phyloP scores from a whole-genome alignment of 257 asterid species.

The Nicotiana benthamiana region DNA sequence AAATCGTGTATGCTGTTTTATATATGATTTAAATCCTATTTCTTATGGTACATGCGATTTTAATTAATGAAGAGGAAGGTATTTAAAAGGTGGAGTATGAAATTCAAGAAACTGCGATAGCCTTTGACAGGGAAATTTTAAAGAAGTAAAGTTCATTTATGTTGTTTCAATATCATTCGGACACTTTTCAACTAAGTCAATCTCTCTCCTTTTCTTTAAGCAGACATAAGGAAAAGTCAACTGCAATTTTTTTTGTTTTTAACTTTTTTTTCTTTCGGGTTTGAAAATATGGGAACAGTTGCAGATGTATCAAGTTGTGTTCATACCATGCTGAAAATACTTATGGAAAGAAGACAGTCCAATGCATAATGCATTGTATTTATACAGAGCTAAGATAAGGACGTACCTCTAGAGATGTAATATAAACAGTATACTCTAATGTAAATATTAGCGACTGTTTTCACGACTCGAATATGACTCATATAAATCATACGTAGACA shows the following conservation, averaged over 20 bases:
- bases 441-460: rapidly evolving
- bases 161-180: not conserved
- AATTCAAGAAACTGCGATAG: not conserved
- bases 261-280: not conserved
- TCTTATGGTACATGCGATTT: not conserved
- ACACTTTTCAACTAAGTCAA: not conserved
- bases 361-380: too few relatives aligned
- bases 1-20: too few relatives aligned
- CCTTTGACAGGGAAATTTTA: not conserved
- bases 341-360: too few relatives aligned
- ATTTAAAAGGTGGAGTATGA: not conserved
- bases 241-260: not conserved
- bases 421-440: too few relatives aligned
- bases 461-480: too few relatives aligned
- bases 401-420: too few relatives aligned
- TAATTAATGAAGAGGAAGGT: not conserved
- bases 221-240: not conserved
- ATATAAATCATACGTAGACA: too few relatives aligned
- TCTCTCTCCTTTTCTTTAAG: too few relatives aligned
- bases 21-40: too few relatives aligned
- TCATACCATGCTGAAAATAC: too few relatives aligned
- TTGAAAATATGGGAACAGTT: not conserved
- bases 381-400: rapidly evolving
- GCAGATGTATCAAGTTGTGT: too few relatives aligned
- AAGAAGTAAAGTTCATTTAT: not conserved